Percentiles rank a stretch among this genome's conserved stretches.
Conservation (phyloP, 768 basidiomycete species). For the Calocera cornea region DNA sequence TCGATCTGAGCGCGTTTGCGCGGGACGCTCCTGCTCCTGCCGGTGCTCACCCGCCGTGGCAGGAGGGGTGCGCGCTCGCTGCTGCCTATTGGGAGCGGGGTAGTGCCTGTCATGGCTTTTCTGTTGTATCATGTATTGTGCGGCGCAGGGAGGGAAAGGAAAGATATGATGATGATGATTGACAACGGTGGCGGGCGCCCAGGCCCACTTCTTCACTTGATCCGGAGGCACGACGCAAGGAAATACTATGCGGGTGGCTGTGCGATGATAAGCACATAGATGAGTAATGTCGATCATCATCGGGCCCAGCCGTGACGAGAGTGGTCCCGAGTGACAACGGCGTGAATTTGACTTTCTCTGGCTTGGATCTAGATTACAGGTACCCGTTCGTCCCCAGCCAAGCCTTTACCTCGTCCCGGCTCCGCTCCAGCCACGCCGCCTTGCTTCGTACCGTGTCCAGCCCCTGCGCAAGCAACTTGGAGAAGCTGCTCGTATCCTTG, state of each 20-base stretch:
- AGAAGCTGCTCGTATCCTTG: slow-evolving; percentile 58
- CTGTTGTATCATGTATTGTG: too few relatives aligned
- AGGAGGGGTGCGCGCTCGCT: not conserved
- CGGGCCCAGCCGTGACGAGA: not conserved
- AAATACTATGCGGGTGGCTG: not conserved
- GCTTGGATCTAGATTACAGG: not conserved
- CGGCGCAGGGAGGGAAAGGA: too few relatives aligned
- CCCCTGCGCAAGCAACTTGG: slow-evolving; percentile 48
- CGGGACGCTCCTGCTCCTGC: not conserved
- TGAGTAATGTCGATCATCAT: not conserved
- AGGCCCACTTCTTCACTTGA: too few relatives aligned
- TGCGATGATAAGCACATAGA: not conserved
- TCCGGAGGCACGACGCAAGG: not conserved
- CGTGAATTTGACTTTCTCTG: not conserved
- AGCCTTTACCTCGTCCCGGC: slow-evolving; percentile 15
- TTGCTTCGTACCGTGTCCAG: slow-evolving; percentile 54
- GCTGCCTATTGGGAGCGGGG: not conserved
- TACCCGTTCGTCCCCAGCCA: slow-evolving; percentile 15
- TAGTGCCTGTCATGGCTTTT: not conserved
- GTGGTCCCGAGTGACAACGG: not conserved
- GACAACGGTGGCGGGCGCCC: too few relatives aligned
- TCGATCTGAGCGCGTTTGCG: slow-evolving; percentile 4
- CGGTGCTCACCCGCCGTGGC: not conserved
- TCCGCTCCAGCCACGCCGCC: slow-evolving; percentile 42
- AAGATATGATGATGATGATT: too few relatives aligned